Conservation (phyloP, 805 yeast species). For the Starmerella lactis-condensi region DNA sequence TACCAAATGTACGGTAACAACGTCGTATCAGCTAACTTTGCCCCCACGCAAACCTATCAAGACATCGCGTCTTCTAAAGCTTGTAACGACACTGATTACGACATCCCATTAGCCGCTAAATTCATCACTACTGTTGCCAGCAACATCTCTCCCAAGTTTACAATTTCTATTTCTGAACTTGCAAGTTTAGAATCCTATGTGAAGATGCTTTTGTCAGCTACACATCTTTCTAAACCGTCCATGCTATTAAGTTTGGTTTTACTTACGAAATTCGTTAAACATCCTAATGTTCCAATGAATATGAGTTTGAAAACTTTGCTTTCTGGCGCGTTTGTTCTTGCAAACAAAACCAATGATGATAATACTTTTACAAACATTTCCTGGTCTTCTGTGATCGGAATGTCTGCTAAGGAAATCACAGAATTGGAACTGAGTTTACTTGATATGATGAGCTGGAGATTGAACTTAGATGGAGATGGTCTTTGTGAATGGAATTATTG, state of each 20-base stretch:
- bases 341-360: slow-evolving; percentile 90
- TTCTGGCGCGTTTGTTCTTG: slow-evolving; percentile 55
- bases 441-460: slow-evolving; percentile 10
- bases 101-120: slow-evolving; percentile 56
- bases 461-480: slow-evolving; percentile 7
- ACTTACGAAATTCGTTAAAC: slow-evolving; percentile 9
- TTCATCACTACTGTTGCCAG: slow-evolving; percentile 40
- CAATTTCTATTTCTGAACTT: background rate
- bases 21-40: slow-evolving; percentile 1
- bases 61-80: slow-evolving; percentile 9
- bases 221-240: slow-evolving; percentile 71
- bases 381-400: slow-evolving; percentile 91
- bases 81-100: slow-evolving; percentile 38
- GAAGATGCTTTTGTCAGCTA: slow-evolving; percentile 58
- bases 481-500: slow-evolving; percentile 13
- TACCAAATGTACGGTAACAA: too few relatives aligned
- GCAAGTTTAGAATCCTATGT: slow-evolving; percentile 26
- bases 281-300: background rate
- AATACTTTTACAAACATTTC: slow-evolving; percentile 88
- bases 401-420: slow-evolving; percentile 43
- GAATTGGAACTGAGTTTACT: slow-evolving; percentile 56
- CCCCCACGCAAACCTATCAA: slow-evolving; percentile 7
- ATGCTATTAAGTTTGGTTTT: slow-evolving; percentile 64
- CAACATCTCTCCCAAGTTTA: slow-evolving; percentile 6
- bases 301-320: slow-evolving; percentile 22